Percentiles rank a stretch among this genome's conserved stretches.
These are phyloP conservation scores for Oryza brachyantha DNA, from an alignment of 176 grass and related monocot genomes.

Conservation along the genomic window DNA sequence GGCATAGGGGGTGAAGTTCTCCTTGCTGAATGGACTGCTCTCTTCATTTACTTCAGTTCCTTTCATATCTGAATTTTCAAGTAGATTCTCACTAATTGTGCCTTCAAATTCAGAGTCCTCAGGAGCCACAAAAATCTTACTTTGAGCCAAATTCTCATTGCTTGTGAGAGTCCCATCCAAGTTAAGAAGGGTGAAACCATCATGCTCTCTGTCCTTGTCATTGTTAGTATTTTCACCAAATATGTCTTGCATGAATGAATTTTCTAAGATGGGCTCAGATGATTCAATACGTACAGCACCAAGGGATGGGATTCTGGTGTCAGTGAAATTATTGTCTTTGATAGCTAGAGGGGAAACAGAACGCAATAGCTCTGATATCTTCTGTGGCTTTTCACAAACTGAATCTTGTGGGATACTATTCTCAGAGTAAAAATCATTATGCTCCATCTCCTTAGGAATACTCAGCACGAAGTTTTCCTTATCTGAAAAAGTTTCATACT, in stretches of 20 bases:
- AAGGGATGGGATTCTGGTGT: not conserved
- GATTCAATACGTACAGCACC: conserved; percentile 16
- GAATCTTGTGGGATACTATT: conserved; percentile 19
- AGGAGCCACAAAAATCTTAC: not conserved
- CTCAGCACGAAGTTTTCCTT: conserved; percentile 18
- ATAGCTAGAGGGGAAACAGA: conserved; percentile 12
- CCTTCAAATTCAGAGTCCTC: conserved; percentile 23
- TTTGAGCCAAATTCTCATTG: conserved; percentile 25
- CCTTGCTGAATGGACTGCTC: conserved; percentile 41
- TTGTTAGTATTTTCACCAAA: conserved; percentile 5
- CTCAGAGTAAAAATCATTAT: not conserved
- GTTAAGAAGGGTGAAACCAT: conserved; percentile 12
- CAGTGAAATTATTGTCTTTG: not conserved
- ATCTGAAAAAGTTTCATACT: not conserved
- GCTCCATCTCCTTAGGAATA: conserved; percentile 6
- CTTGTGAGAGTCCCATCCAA: conserved; percentile 35
- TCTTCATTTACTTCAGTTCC: conserved; percentile 45
- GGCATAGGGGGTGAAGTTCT: conserved; percentile 46
- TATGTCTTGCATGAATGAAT: conserved; percentile 19
- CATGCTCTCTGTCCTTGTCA: not conserved
- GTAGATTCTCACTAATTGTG: conserved; percentile 24
- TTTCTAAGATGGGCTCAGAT: conserved; percentile 16
- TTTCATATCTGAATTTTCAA: conserved; percentile 46
- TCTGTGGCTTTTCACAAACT: conserved; percentile 14
- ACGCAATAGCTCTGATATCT: not conserved